A percentile compares a stretch with the other conserved stretches of the same genome.
Conservation (phyloP, 164 flowering plant genomes). For the Berberis thunbergii region DNA sequence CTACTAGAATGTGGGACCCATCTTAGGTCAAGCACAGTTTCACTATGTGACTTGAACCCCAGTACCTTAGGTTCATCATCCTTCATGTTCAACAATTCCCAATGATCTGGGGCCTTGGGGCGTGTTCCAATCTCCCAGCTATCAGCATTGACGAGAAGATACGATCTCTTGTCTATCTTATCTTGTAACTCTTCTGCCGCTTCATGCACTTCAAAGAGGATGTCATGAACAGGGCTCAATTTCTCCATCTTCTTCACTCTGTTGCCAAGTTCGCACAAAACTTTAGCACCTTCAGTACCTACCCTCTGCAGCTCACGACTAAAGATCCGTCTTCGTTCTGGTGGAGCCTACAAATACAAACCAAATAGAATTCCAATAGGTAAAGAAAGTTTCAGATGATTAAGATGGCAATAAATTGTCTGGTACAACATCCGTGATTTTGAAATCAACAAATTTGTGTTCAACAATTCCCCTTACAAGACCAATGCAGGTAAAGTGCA, state of each 20-base stretch:
- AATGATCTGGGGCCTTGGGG: constrained; percentile 26
- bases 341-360: constrained; percentile 10
- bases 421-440: too few species aligned
- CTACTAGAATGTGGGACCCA: constrained; percentile 19
- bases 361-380: background rate
- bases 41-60: constrained; percentile 42
- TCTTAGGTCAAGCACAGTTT: constrained; percentile 41
- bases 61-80: constrained; percentile 25
- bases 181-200: constrained; percentile 82
- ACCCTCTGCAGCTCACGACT: constrained; percentile 54
- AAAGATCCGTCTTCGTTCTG: constrained; percentile 64
- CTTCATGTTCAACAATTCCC: constrained; percentile 10
- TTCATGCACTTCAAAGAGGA: constrained; percentile 54
- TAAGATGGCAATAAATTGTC: too few species aligned
- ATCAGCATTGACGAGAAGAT: constrained; percentile 67
- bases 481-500: too few species aligned
- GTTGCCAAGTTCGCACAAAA: constrained; percentile 59
- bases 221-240: constrained; percentile 28
- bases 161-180: constrained; percentile 67
- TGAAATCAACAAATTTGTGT: too few species aligned
- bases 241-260: constrained; percentile 74
- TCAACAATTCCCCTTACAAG: too few species aligned
- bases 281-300: constrained; percentile 74
- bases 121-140: constrained; percentile 49
- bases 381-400: background rate